Percentiles rank a stretch among this genome's conserved stretches.
These are phyloP conservation scores for Polygonum aviculare DNA, from an alignment of 148 eudicot genomes.

Conservation along the genomic window DNA sequence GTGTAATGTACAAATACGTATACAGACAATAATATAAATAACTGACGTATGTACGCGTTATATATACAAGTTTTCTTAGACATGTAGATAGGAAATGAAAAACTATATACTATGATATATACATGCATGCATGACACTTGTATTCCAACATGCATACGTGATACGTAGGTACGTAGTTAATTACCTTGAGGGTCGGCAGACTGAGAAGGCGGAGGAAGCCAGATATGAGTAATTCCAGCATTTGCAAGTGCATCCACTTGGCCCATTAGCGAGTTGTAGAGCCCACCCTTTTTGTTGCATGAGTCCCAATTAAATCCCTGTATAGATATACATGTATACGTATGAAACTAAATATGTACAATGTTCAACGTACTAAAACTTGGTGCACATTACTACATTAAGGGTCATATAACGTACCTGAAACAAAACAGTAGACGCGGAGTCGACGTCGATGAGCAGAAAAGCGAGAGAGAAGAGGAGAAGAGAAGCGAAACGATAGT, in stretches of 20 bases:
- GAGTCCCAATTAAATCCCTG: constrained; percentile 86
- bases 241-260: constrained; percentile 34
- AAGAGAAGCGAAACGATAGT: neutral
- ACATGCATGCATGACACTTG: constrained; percentile 6
- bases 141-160: neutral
- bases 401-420: constrained; percentile 25
- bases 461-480: neutral
- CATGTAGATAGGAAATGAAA: neutral
- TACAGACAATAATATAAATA: no score
- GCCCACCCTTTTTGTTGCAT: constrained; percentile 45
- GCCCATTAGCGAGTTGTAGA: constrained; percentile 43
- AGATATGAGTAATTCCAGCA: constrained; percentile 67
- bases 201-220: constrained; percentile 79
- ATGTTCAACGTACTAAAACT: neutral
- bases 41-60: neutral
- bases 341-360: neutral
- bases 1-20: no score
- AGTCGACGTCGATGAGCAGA: neutral
- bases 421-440: constrained; percentile 37
- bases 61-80: neutral
- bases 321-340: neutral
- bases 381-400: no score
- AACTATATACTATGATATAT: neutral
- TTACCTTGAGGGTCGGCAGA: constrained; percentile 63
- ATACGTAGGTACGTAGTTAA: no score